Evolutionary conservation across 2,329 filamentous ascomycete genomes (phyloP), one percentile per base, ranked within the genome.

Genomic region (Cyclaneusma minus): DNA sequence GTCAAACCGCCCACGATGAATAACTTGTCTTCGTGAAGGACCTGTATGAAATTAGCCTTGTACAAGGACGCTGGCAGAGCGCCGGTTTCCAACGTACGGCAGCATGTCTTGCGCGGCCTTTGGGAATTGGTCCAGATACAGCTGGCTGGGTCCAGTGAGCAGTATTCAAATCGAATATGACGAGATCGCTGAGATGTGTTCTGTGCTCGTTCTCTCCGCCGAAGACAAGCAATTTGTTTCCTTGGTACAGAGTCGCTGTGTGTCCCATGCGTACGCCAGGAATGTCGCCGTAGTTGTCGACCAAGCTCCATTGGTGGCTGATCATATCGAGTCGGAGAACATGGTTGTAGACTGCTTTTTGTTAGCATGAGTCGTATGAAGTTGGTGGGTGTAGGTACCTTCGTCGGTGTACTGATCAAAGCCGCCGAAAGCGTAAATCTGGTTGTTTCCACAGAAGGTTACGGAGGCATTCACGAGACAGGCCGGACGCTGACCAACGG

Each of bases 331-430:
- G 58, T 42, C 73, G 76, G 36, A 98, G 62, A 21, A 98, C 89
- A 56, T 98, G 89, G 47, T 98, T 98, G 56, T 98, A 98, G 11
- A 98, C 76, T n/a, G n/a, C n/a, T n/a, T n/a, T n/a, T n/a, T n/a
- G n/a, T n/a, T n/a, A n/a, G 68, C 23, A 20, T 29, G 18, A 32
- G 15, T 7, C 21, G 16, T 11, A 31, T 8, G 29, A 29, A 25
- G 25, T 16, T 7, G 27, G 14, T 14, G 28, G 41, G 13, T 35
- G 66, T 65, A 81, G n/a, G n/a, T n/a, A n/a, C n/a, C n/a, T 58
- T 98, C 89, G 50, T 98, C 89, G 1, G 89, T 98, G 48, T 93
- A 95, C 52, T 95, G 87, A 48, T 98, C 89, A 46, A 98, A 98
- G 11, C 89, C 89, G 22, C 89, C 89, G 59, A 98, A 98, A 7